Conservation (phyloP, 345 rosid genomes). For the Euphorbia tirucalli region DNA sequence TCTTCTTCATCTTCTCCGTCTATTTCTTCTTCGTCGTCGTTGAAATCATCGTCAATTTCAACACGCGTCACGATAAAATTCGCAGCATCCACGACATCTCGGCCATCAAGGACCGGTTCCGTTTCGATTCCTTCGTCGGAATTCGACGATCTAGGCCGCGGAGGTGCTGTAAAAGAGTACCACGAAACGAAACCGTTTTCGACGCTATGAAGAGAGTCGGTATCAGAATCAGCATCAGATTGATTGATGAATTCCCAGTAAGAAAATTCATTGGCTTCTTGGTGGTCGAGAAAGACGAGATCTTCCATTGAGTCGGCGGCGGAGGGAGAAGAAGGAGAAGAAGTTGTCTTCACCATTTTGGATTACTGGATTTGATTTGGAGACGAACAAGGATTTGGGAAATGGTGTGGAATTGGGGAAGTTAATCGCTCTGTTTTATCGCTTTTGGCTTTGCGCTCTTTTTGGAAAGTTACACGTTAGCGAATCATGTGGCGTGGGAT, state of each 20-base stretch:
- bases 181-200: conserved; percentile 30
- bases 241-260: conserved; percentile 42
- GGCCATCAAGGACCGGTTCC: background rate
- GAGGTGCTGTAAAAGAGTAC: conserved; percentile 8
- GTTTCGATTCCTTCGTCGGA: background rate
- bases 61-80: background rate
- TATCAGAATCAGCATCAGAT: conserved; percentile 33
- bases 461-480: background rate
- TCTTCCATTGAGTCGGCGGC: conserved; percentile 6
- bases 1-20: background rate
- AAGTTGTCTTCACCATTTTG: background rate
- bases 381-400: too few relatives aligned
- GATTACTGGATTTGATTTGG: background rate
- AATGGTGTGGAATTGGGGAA: too few relatives aligned
- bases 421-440: too few relatives aligned
- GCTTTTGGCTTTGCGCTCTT: background rate
- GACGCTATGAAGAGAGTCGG: conserved; percentile 21
- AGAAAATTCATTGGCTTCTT: conserved; percentile 21
- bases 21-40: background rate
- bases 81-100: background rate
- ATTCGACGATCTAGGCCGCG: background rate
- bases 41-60: background rate
- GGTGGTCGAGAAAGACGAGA: conserved; percentile 8
- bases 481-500: background rate
- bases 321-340: too few relatives aligned